phyloP scores from a whole-genome alignment of 129 eudicot genomes.

The Flaveria linearis region DNA sequence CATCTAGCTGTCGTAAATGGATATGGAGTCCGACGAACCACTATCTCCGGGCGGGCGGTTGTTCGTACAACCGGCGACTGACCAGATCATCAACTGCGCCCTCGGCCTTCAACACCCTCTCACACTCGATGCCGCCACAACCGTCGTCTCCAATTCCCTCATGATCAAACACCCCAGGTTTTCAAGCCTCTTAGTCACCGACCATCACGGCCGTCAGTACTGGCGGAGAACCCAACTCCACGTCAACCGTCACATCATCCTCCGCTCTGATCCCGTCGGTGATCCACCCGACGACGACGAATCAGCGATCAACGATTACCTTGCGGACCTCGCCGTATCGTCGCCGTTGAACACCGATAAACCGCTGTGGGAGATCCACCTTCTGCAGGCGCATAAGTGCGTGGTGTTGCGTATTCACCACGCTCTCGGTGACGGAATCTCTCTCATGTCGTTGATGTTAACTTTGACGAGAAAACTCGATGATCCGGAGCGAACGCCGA shows the following conservation, averaged over 20 bases:
- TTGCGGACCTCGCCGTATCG: constrained; percentile 65
- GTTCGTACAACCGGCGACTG: constrained; percentile 52
- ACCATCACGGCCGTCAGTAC: constrained; percentile 50
- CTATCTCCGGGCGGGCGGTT: constrained; percentile 76
- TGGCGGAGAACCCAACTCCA: constrained; percentile 62
- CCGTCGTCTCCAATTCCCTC: constrained; percentile 47
- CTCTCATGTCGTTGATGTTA: constrained; percentile 70
- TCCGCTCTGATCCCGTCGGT: constrained; percentile 38
- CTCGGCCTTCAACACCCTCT: constrained; percentile 47
- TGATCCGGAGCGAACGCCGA: constrained; percentile 48
- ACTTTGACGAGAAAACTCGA: constrained; percentile 45
- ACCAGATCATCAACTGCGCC: constrained; percentile 62
- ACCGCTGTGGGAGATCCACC: constrained; percentile 86
- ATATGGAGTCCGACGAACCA: constrained; percentile 44
- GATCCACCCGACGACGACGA: constrained; percentile 32
- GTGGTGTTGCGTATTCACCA: constrained; percentile 71
- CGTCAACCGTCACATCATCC: constrained; percentile 64
- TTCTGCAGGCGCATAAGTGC: constrained; percentile 60
- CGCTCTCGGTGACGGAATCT: constrained; percentile 86
- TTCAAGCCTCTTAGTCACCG: constrained; percentile 56
- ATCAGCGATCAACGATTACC: constrained; percentile 56
- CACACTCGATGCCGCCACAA: constrained; percentile 33
- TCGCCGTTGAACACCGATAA: constrained; percentile 59
- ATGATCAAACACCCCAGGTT: constrained; percentile 78
- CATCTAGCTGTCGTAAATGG: constrained; percentile 15